A percentile compares a stretch with the other conserved stretches of the same genome.
Evolutionary conservation across 2,329 filamentous ascomycete genomes (phyloP).

Genomic region (Trichoderma endophyticum): DNA sequence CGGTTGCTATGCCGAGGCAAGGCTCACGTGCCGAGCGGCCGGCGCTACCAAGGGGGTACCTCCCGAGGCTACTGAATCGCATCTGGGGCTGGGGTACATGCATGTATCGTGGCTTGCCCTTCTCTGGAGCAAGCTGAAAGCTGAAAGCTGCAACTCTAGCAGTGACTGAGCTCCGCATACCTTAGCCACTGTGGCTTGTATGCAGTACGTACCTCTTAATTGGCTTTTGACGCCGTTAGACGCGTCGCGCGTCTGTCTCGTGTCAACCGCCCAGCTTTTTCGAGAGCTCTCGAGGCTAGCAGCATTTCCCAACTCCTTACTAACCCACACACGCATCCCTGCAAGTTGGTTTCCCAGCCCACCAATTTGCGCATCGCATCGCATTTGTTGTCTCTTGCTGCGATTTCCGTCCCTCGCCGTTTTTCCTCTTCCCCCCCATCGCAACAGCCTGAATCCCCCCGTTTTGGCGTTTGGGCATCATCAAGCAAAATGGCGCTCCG

Average conservation of each 20-base stretch:
- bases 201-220: slow-evolving; percentile 17
- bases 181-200: slow-evolving; percentile 17
- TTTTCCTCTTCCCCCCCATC: not conserved
- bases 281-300: not conserved
- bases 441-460: slow-evolving; percentile 18
- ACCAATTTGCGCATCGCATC: slow-evolving; percentile 32
- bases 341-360: slow-evolving; percentile 29
- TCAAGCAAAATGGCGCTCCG: slow-evolving; percentile 73
- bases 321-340: slow-evolving; percentile 24
- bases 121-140: not conserved
- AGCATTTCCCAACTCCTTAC: slow-evolving; percentile 3
- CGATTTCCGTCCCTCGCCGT: not conserved
- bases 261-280: slow-evolving; percentile 24
- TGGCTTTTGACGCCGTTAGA: not conserved
- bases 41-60: not conserved
- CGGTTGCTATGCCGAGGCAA: slow-evolving; percentile 33
- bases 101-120: not conserved
- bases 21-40: slow-evolving; percentile 32
- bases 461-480: slow-evolving; percentile 23
- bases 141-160: not conserved
- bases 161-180: not conserved
- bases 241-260: slow-evolving; percentile 36
- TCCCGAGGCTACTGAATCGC: not conserved
- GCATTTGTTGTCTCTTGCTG: not conserved
- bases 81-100: not conserved